Conservation (phyloP, 805 yeast species). For the Cyberlindnera subsufficiens region DNA sequence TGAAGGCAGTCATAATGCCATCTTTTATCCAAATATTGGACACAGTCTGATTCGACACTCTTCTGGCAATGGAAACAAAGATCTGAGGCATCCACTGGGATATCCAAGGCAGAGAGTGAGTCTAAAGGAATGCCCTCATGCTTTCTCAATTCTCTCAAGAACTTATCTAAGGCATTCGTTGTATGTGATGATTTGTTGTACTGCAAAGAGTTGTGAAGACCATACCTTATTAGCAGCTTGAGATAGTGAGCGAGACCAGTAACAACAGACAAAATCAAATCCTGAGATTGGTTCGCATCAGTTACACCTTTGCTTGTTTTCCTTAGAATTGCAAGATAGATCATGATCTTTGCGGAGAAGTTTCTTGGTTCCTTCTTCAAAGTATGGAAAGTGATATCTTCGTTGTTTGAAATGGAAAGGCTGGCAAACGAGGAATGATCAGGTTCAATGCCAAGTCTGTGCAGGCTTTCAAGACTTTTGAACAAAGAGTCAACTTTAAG, state of each 20-base stretch:
- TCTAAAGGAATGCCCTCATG: conserved; percentile 37
- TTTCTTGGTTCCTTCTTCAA: conserved; percentile 55
- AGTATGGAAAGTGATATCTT: conserved; percentile 10
- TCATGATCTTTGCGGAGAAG: conserved; percentile 83
- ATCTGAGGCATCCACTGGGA: conserved; percentile 64
- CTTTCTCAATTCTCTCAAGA: conserved; percentile 46
- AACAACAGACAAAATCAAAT: conserved; percentile 64
- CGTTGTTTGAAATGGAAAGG: conserved; percentile 6
- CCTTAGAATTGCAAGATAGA: conserved; percentile 76
- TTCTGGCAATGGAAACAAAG: conserved; percentile 64
- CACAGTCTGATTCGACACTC: conserved; percentile 82
- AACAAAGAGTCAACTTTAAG: conserved; percentile 72
- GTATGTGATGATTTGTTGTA: conserved; percentile 53
- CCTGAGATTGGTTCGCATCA: conserved; percentile 44
- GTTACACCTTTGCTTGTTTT: conserved; percentile 39
- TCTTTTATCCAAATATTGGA: conserved; percentile 50
- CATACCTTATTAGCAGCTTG: conserved; percentile 76
- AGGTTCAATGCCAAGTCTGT: conserved; percentile 21
- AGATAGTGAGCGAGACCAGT: conserved; percentile 91
- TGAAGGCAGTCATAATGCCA: conserved; percentile 80
- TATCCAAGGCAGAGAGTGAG: conserved; percentile 31
- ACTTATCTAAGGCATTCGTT: conserved; percentile 56
- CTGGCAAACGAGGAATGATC: conserved; percentile 6
- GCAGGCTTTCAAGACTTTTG: conserved; percentile 58
- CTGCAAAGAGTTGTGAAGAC: conserved; percentile 71